Conservation (phyloP, 306 rosid genomes). For the Inga leiocalycina region DNA sequence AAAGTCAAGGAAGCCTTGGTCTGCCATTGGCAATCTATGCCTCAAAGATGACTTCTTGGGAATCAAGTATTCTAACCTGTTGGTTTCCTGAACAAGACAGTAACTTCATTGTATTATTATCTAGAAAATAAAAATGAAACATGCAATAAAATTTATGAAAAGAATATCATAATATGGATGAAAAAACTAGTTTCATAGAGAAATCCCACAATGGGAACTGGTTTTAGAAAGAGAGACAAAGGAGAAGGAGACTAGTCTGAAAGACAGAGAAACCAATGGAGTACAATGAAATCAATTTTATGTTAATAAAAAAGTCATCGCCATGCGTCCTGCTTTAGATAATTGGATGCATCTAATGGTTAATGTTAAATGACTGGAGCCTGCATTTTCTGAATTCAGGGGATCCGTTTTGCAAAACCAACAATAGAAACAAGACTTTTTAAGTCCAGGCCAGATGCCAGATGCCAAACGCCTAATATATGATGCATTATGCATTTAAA, state of each 20-base stretch:
- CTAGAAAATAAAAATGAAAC: slow-evolving; percentile 24
- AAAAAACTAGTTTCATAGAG: background rate
- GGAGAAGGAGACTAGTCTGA: background rate
- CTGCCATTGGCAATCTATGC: slow-evolving; percentile 98
- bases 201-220: background rate
- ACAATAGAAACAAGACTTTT: background rate
- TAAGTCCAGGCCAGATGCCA: background rate
- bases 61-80: slow-evolving; percentile 88
- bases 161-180: background rate
- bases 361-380: background rate
- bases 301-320: no score
- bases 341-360: background rate
- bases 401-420: background rate
- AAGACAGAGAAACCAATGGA: background rate
- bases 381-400: background rate
- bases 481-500: background rate
- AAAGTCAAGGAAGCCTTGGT: slow-evolving; percentile 96
- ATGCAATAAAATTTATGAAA: background rate
- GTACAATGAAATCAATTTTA: background rate
- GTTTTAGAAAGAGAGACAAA: no score
- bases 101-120: slow-evolving; percentile 5
- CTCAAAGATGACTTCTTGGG: slow-evolving; percentile 94
- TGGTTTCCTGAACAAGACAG: slow-evolving; percentile 69
- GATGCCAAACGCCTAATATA: background rate
- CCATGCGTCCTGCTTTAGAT: background rate